phyloP scores from a whole-genome alignment of 352 stramenopile species.

The Globisporangium perplexum region DNA sequence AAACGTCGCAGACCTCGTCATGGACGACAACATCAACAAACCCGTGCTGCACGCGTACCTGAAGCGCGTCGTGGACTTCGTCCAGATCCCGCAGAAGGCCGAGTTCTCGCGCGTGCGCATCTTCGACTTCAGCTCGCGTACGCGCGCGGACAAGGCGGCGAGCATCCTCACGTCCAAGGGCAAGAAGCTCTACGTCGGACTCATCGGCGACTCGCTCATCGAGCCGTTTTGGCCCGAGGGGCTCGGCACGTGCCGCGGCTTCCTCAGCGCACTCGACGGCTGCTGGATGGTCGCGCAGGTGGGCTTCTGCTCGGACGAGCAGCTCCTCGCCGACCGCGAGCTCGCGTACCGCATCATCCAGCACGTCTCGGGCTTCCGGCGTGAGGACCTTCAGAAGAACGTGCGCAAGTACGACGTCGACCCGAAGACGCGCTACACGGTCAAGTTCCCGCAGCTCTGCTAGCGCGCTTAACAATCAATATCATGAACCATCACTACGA shows the following conservation, averaged over 20 bases:
- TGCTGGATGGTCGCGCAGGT: conserved; percentile 77
- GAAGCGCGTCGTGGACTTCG: conserved; percentile 59
- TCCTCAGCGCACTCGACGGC: conserved; percentile 69
- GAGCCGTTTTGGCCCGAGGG: conserved; percentile 86
- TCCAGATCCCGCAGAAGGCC: conserved; percentile 64
- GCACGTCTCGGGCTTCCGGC: conserved; percentile 68
- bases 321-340: conserved; percentile 70
- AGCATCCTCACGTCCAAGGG: conserved; percentile 54
- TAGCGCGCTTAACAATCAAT: conserved; percentile 6
- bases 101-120: conserved; percentile 63
- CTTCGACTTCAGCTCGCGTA: conserved; percentile 83
- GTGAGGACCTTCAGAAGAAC: conserved; percentile 75
- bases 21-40: conserved; percentile 65
- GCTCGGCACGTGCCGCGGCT: conserved; percentile 75
- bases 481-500: too few relatives aligned
- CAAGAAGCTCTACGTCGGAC: conserved; percentile 76
- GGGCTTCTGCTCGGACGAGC: conserved; percentile 60
- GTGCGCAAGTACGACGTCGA: conserved; percentile 80
- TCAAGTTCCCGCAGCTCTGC: conserved; percentile 62
- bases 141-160: conserved; percentile 64
- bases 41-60: conserved; percentile 56
- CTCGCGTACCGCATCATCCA: conserved; percentile 72
- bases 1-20: conserved; percentile 52
- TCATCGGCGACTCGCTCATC: conserved; percentile 77
- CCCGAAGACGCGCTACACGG: conserved; percentile 67